Evolutionary conservation across 2,329 filamentous ascomycete species (phyloP), one percentile per base, ranked within the genome.

Genomic region (Ceratocystis papillata): DNA sequence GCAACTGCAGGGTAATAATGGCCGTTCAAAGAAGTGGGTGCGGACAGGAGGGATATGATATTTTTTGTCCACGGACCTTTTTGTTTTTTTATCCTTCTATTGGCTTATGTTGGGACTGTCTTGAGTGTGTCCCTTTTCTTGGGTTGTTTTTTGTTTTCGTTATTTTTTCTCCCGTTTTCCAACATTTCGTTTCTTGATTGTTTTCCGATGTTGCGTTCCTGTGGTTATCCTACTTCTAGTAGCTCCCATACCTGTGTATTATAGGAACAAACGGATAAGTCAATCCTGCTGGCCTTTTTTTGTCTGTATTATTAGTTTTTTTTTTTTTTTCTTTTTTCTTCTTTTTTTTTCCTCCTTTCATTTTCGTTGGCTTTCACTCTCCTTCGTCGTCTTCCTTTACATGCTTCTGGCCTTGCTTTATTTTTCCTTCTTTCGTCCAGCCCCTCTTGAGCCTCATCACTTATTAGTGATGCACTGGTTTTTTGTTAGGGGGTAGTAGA

Each of bases 241-340:
- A 37, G 33, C 5, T 28, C 30, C 57, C 17, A 46, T 65, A 44
- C 17, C 6, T 37, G 28, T 67, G 65, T 67, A 67, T 61, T 60
- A 55, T 67, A 67, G 65, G 62, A 41, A 41, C 37, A 12, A 41
- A 67, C 63, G 55, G 61, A 67, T 62, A 64, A 41, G 37, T 41
- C 37, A 12, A 41, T 41, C 37, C 64, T 30, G 45, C 63, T 63
- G 62, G 65, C 20, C 4, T 63, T 41, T 41, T 41, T 41, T 41
- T 33, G 37, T 12, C 37, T 62, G 45, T 46, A 63, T 48, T 63
- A 28, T 64, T 50, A 30, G 41, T 64, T 44, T 60, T 30, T n/a
- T 60, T 67, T 61, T 61, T 33, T 28, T 46, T 60, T 45, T n/a
- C n/a, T n/a, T 45, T 53, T 2, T 22, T 22, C 28, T 57, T 12